Conservation (phyloP, 2,329 filamentous ascomycete species). For the Zarea fungicola region DNA sequence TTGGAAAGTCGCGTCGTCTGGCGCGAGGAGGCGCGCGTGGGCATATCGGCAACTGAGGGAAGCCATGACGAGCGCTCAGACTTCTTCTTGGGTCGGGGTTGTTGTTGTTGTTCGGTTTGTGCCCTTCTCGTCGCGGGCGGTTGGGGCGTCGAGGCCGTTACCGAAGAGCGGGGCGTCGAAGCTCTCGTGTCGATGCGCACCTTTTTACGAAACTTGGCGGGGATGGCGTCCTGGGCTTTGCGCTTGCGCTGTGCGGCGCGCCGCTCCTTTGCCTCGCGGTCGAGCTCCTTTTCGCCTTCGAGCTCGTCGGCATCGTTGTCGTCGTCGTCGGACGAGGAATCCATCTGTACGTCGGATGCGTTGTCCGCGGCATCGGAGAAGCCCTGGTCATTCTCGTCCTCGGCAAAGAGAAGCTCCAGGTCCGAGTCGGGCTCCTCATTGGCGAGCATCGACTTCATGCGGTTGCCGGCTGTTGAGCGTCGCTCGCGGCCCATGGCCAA, state of each 20-base stretch:
- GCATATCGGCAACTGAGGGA: constrained; percentile 48
- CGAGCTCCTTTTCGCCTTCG: constrained; percentile 81
- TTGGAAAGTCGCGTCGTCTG: constrained; percentile 55
- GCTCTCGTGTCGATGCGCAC: constrained; percentile 60
- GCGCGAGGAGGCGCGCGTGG: constrained; percentile 53
- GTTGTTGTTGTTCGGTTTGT: too few relatives aligned
- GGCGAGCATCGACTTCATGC: constrained; percentile 72
- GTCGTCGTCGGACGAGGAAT: constrained; percentile 78
- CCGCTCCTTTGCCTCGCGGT: constrained; percentile 68
- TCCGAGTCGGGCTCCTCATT: constrained; percentile 66
- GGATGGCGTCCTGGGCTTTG: constrained; percentile 71
- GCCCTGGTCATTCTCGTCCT: constrained; percentile 63
- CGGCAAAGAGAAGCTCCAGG: constrained; percentile 70
- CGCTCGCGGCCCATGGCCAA: constrained; percentile 68
- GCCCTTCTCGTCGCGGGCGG: constrained; percentile 25
- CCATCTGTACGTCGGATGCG: constrained; percentile 75
- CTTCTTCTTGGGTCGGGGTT: constrained; percentile 53
- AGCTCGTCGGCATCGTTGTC: constrained; percentile 65
- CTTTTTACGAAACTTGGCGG: constrained; percentile 67
- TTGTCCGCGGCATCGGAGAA: constrained; percentile 65
- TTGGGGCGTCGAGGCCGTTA: constrained; percentile 27
- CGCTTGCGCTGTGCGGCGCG: constrained; percentile 67
- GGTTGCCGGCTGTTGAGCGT: constrained; percentile 77
- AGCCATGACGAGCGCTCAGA: constrained; percentile 56
- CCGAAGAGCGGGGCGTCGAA: constrained; percentile 25